Evolutionary conservation across 192 early-diverging fungal species (phyloP).

Genomic region (Coemansia sp.): DNA sequence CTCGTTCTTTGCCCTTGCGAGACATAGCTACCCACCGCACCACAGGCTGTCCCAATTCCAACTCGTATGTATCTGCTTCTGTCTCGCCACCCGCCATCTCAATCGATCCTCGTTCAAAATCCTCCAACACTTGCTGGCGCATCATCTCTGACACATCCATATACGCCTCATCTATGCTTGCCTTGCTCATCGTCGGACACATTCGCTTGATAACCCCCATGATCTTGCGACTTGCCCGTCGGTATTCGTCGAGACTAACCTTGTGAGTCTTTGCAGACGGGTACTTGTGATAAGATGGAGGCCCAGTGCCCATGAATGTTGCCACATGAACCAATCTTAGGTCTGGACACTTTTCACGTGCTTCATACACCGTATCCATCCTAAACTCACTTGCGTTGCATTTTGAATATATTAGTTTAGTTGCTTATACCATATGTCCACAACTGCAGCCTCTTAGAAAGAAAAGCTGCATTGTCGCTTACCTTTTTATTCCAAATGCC

Average conservation of each 20-base stretch:
- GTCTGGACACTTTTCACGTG: conserved; percentile 57
- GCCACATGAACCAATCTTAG: conserved; percentile 79
- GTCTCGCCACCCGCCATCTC: conserved; percentile 11
- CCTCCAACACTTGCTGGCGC: conserved; percentile 45
- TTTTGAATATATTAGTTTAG: neutral
- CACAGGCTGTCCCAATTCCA: conserved; percentile 9
- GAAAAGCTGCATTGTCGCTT: conserved; percentile 13
- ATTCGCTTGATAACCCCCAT: conserved; percentile 66
- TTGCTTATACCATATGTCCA: neutral
- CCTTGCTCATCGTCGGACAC: conserved; percentile 64
- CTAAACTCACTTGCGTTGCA: conserved; percentile 16
- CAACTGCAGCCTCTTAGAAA: neutral
- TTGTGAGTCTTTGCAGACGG: conserved; percentile 80
- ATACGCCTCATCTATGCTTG: conserved; percentile 85
- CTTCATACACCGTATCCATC: conserved; percentile 33
- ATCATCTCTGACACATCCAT: conserved; percentile 79
- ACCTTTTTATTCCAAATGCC: conserved; percentile 71
- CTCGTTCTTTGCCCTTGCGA: conserved; percentile 49
- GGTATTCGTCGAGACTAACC: conserved; percentile 81
- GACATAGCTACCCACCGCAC: conserved; percentile 34
- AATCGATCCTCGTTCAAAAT: conserved; percentile 27
- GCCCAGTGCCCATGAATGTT: conserved; percentile 70
- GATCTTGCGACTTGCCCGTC: conserved; percentile 68
- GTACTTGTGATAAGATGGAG: conserved; percentile 64
- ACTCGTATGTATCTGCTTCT: conserved; percentile 3